Evolutionary conservation across 805 yeast species (phyloP).

Genomic region (Jamesozyma jinghongensis): DNA sequence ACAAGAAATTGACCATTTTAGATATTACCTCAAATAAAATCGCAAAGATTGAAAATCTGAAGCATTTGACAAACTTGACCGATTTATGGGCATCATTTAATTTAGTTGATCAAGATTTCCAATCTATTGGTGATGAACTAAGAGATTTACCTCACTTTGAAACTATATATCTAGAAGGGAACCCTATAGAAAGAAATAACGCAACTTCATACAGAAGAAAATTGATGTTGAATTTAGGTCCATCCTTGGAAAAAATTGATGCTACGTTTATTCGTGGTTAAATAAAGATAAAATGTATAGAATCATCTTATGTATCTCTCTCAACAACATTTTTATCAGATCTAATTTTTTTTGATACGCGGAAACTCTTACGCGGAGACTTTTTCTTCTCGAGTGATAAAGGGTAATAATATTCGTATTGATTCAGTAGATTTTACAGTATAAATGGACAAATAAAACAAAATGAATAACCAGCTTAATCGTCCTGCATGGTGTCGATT

Average conservation of each 20-base stretch:
- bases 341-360: neutral
- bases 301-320: neutral
- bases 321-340: too few relatives aligned
- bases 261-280: constrained; percentile 58
- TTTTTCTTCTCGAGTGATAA: too few relatives aligned
- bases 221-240: constrained; percentile 53
- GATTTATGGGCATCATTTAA: constrained; percentile 93
- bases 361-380: too few relatives aligned
- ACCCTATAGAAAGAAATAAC: constrained; percentile 68
- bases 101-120: constrained; percentile 50
- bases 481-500: neutral
- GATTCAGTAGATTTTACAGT: too few relatives aligned
- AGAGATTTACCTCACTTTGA: constrained; percentile 56
- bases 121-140: constrained; percentile 58
- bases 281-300: neutral
- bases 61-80: constrained; percentile 60
- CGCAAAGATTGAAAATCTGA: constrained; percentile 49
- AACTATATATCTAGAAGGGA: constrained; percentile 89
- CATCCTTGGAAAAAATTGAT: constrained; percentile 73
- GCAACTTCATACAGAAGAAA: constrained; percentile 83
- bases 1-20: constrained; percentile 55
- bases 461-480: neutral
- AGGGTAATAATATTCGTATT: too few relatives aligned
- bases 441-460: too few relatives aligned
- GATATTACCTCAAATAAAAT: constrained; percentile 78